Base-by-base conservation (phyloP, 345 rosid species). In the Camelina hispida region DNA sequence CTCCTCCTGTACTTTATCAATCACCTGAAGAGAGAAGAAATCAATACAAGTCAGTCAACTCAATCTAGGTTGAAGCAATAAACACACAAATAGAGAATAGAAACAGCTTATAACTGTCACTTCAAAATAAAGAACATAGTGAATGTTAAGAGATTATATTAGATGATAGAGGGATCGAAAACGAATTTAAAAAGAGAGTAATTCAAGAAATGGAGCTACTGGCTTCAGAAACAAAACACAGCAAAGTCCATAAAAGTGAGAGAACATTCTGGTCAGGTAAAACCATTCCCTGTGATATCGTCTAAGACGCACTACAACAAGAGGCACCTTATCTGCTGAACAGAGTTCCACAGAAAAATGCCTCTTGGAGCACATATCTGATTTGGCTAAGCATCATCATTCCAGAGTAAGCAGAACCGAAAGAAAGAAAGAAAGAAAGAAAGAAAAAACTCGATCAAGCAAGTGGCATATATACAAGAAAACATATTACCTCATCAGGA, bases 401-500 rank as follows among this genome's bases (percentile, higher is more conserved):
- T 62, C 78, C 81, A 79, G 81, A 67, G 4, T 28, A 28, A 63
- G 4, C 0, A 1, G 13, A 10, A 2, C 6, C 43, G 9, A 15
- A 20, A 20, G 22, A 20, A 20, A 20, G n/a, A 60, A 38, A 25
- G 7, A 57, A 10, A 10, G 8, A 55, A 16, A 13, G 16, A 9
- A 44, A 15, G 25, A 58, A 14, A 37, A 23, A 8, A 7, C 23
- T 18, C 42, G 23, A 67, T 9, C 43, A 53, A 52, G 60, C 25
- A 59, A 57, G 30, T 28, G 8, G 4, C 65, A 65, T 35, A 25
- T 11, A 61, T 9, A 43, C 59, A 66, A 57, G 37, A 71, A 7
- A 37, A 25, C 10, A 44, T 9, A 55, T 56, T 75, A 96, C 98
- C 99, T 89, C 99, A 78, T 96, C 98, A 20, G 99, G 99, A 86